A percentile compares a stretch with the other conserved stretches of the same genome.
Conservation (phyloP, 352 stramenopile species). For the Globisporangium parvum region DNA sequence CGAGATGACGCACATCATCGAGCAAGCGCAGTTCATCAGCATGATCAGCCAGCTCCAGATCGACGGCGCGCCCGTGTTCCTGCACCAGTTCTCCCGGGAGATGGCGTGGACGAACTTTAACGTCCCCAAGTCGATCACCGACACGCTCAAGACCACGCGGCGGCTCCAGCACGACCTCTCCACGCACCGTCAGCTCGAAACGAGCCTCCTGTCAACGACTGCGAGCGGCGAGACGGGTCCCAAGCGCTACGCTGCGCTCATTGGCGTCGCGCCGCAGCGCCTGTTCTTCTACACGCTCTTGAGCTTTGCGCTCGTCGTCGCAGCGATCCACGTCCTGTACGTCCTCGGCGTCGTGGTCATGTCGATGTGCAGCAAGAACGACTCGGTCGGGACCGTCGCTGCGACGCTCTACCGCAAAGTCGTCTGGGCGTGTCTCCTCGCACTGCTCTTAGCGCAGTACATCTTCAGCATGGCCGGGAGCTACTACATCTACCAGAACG, state of each 20-base stretch:
- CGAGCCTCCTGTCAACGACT: slow-evolving; percentile 14
- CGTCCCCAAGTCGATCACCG: slow-evolving; percentile 43
- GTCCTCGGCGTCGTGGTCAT: slow-evolving; percentile 50
- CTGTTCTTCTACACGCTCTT: slow-evolving; percentile 83
- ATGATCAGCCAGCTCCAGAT: slow-evolving; percentile 82
- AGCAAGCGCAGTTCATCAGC: slow-evolving; percentile 79
- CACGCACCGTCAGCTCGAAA: slow-evolving; percentile 16
- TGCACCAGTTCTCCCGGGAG: slow-evolving; percentile 77
- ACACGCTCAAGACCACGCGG: slow-evolving; percentile 16
- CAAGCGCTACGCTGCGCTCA: slow-evolving; percentile 58
- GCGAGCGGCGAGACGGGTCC: slow-evolving; percentile 47
- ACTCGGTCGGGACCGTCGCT: slow-evolving; percentile 49
- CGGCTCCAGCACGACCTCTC: slow-evolving; percentile 2
- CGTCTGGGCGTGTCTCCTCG: slow-evolving; percentile 62
- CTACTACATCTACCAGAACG: slow-evolving; percentile 59
- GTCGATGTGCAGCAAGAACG: slow-evolving; percentile 43
- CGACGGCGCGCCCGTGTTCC: slow-evolving; percentile 63
- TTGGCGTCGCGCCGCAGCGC: slow-evolving; percentile 53
- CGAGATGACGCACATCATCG: slow-evolving; percentile 83
- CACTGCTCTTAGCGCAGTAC: slow-evolving; percentile 77
- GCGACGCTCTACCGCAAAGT: slow-evolving; percentile 78
- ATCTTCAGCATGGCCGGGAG: slow-evolving; percentile 82
- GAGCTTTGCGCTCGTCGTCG: slow-evolving; percentile 52
- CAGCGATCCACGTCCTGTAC: slow-evolving; percentile 53
- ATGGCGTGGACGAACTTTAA: slow-evolving; percentile 87